Evolutionary conservation across 1,284 basidiomycete genomes (phyloP), one percentile per base, ranked within the genome.

Genomic region (Amylostereum chailletii): DNA sequence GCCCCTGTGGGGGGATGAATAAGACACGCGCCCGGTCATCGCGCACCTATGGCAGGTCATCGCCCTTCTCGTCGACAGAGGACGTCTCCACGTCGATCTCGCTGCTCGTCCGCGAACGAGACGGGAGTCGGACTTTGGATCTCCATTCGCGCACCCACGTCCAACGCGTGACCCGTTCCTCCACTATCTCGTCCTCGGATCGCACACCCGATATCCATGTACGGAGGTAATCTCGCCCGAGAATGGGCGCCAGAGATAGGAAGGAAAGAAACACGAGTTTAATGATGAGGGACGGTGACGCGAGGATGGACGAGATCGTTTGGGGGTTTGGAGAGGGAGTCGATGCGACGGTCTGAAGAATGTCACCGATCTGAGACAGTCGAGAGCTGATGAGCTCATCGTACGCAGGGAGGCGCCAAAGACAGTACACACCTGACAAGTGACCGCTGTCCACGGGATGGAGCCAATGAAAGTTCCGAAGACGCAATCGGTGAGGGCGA

Each of bases 361-460:
- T 87, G 63, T 90, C 87, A 32, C 87, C 87, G 60, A 90, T 86
- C 80, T 86, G 57, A 58, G 36, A 38, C 5, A 42, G 4, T 19
- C 19, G 19, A 19, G 19, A 19, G 19, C 19, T 19, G 19, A 19
- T 19, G 19, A 19, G 19, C 19, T 19, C 19, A 19, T 19, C 19
- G 19, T 19, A 19, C 19, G 19, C 6, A n/a, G 42, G 7, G 11
- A 7, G 42, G 6, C 10, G 36, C 29, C 5, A 27, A 27, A 3
- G 37, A 32, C 19, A 19, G 7, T 9, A 46, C 11, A 63, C 69
- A 83, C 83, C 71, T 90, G 88, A 65, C 92, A 94, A 66, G 82
- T 90, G 60, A 81, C 91, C 51, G 80, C 88, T 57, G 79, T 94
- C 91, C 79, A 93, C 33, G 79, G 92, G 57, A 82, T 71, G 60